Base-by-base conservation (phyloP, 177 flowering plant genomes). In the Vitis hybrid region DNA sequence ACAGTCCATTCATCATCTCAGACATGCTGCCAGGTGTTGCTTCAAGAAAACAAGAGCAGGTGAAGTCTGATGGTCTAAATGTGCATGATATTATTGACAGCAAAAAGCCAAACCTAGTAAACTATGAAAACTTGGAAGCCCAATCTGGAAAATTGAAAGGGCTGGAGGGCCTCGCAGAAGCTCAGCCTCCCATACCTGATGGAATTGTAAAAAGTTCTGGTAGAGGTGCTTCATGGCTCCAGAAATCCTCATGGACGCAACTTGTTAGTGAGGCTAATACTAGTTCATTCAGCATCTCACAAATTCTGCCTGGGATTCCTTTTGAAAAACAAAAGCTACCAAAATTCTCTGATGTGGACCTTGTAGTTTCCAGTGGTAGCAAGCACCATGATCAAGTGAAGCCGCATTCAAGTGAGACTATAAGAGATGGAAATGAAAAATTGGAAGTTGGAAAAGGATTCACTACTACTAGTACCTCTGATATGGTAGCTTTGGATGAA, bases 161-260 rank as follows among this genome's bases (percentile, higher is more conserved):
- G 51, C 49, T 19, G 59, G 72, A 66, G 56, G 70, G 19, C 17
- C 55, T 23, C 32, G 52, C 68, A 10, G 78, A 71, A 72, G 64
- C 65, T 70, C 65, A 71, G 62, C 51, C 80, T 57, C 15, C 71
- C 10, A 54, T 55, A 57, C 61, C 67, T 17, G 63, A 45, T 59
- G 50, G 51, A 5, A 32, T 52, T 60, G 62, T 59, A 5, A 67
- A 26, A 30, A 75, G 58, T n/a, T 57, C 76, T 19, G 79, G 73
- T 11, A 77, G 77, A 72, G 93, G 93, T 75, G 66, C 78, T 45
- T 65, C 83, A 26, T 91, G 97, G 97, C 69, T 67, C 15, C 89
- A 88, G 54, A 88, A 88, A 73, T 85, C 84, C 58, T 85, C 98
- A 2, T 94, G 97, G 97, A 87, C 82, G 67, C 87, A 91, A 70